Evolutionary conservation across 2,329 filamentous ascomycete species (phyloP).

Genomic region (Pseudomassariella vexata): DNA sequence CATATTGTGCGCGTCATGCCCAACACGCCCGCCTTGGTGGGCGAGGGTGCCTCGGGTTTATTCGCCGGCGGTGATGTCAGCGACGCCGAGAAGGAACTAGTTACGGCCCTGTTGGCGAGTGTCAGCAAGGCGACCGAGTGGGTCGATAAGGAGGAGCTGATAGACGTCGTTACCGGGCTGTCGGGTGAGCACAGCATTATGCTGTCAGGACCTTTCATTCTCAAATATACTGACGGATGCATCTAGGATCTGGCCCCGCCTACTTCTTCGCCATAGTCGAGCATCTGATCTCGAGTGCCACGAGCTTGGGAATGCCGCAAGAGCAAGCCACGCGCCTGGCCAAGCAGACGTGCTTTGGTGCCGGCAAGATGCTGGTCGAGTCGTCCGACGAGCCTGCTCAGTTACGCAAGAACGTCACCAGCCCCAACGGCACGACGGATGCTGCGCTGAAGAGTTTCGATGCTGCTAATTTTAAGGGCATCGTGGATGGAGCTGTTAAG

Average conservation of each 20-base stretch:
- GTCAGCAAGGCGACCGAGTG: slow-evolving; percentile 44
- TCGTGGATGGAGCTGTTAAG: slow-evolving; percentile 39
- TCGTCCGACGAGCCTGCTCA: slow-evolving; percentile 39
- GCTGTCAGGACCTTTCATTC: not conserved
- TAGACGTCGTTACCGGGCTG: slow-evolving; percentile 44
- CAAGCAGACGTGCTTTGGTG: slow-evolving; percentile 45
- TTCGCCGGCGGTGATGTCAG: slow-evolving; percentile 38
- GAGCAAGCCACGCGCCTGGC: slow-evolving; percentile 45
- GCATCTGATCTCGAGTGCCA: slow-evolving; percentile 39
- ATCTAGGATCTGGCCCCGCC: slow-evolving; percentile 40
- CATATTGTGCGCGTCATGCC: slow-evolving; percentile 47
- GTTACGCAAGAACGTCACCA: slow-evolving; percentile 45
- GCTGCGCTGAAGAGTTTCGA: slow-evolving; percentile 44
- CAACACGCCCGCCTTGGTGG: slow-evolving; percentile 44
- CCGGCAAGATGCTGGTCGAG: slow-evolving; percentile 43
- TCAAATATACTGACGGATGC: not conserved
- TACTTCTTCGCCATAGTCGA: slow-evolving; percentile 51
- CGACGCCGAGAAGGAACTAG: slow-evolving; percentile 33
- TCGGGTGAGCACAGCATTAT: slow-evolving; percentile 31
- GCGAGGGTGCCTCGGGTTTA: slow-evolving; percentile 43
- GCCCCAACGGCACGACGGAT: slow-evolving; percentile 45
- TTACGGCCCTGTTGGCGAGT: slow-evolving; percentile 34
- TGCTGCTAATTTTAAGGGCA: slow-evolving; percentile 32
- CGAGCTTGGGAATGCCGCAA: slow-evolving; percentile 35
- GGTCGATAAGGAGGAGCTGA: slow-evolving; percentile 42